Evolutionary conservation across 768 basidiomycete genomes (phyloP), one percentile per base, ranked within the genome.

Genomic region (Boletus rubropictus): DNA sequence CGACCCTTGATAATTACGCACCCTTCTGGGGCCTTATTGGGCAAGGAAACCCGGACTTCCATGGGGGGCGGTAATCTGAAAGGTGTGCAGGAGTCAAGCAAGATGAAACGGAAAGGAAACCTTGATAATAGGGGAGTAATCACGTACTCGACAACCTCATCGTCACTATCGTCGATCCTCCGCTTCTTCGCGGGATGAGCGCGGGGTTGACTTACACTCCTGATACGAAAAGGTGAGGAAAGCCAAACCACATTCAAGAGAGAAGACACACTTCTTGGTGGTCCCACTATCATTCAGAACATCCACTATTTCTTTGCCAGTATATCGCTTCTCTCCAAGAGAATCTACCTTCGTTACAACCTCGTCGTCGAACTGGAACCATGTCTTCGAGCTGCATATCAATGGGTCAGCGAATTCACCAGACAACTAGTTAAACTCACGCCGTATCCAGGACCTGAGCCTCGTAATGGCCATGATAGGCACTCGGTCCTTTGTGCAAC

Each of bases 351-450:
- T 77, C 0, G 81, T 82, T 4, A 95, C 89, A 4, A 68, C 66
- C 62, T 97, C 95, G 60, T 98, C 95, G 56, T 95, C 93, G 67
- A 91, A 98, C 50, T 86, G 82, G 61, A 83, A 94, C 94, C 95
- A 98, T 15, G 82, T 74, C 33, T 75, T 65, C 39, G 74, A 74
- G 42, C 87, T 90, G 49, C 29, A 25, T 37, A 39, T 29, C 31
- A 46, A 17, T n/a, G 22, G 15, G 40, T 54, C 20, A 55, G 46
- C 15, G 24, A 37, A 39, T 39, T 33, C 36, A 20, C 24, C 21
- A 29, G 24, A 36, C 8, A 17, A 15, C 33, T 14, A 18, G 25
- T 12, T 17, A 22, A 38, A 69, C 81, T 46, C 58, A 92, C 89
- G 69, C 66, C 18, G 69, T 67, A 60, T 92, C 88, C 56, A 81